phyloP scores from a whole-genome alignment of 129 eudicot genomes.

The Helichrysum umbraculigerum region DNA sequence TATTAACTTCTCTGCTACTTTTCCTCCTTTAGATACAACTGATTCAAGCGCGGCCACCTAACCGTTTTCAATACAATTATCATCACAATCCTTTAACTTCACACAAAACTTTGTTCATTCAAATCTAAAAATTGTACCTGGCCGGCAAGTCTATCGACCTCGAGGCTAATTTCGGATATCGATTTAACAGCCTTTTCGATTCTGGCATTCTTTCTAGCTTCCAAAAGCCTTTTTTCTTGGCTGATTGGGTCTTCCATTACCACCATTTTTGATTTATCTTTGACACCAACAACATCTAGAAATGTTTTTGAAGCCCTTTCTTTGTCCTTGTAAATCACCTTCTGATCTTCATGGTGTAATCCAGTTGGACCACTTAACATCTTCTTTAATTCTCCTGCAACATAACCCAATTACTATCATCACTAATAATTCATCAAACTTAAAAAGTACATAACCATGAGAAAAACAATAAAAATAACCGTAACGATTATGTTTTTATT shows the following conservation, averaged over 20 bases:
- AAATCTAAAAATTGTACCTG: conserved; percentile 43
- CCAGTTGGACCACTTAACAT: conserved; percentile 85
- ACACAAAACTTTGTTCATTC: not conserved
- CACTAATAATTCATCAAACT: not conserved
- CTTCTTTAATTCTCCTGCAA: conserved; percentile 86
- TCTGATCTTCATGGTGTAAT: conserved; percentile 88
- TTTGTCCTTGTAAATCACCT: conserved; percentile 68
- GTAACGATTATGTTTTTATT: no score
- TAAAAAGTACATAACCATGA: not conserved
- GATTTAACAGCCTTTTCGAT: conserved; percentile 61
- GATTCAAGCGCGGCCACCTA: conserved; percentile 84
- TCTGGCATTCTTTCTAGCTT: conserved; percentile 68
- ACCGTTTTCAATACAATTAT: conserved; percentile 1
- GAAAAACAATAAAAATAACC: not conserved
- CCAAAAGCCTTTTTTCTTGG: conserved; percentile 71
- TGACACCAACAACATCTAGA: conserved; percentile 74
- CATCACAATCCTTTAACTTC: not conserved
- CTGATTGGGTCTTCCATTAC: conserved; percentile 78
- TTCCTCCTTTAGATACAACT: conserved; percentile 65
- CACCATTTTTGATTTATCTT: conserved; percentile 79
- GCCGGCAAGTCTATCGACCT: conserved; percentile 76
- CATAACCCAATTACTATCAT: not conserved
- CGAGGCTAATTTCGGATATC: conserved; percentile 65
- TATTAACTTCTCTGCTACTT: conserved; percentile 62
- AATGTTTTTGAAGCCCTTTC: conserved; percentile 70